Base-by-base conservation (phyloP, 2,329 filamentous ascomycete species). In the Emmonsiellopsis sp. region DNA sequence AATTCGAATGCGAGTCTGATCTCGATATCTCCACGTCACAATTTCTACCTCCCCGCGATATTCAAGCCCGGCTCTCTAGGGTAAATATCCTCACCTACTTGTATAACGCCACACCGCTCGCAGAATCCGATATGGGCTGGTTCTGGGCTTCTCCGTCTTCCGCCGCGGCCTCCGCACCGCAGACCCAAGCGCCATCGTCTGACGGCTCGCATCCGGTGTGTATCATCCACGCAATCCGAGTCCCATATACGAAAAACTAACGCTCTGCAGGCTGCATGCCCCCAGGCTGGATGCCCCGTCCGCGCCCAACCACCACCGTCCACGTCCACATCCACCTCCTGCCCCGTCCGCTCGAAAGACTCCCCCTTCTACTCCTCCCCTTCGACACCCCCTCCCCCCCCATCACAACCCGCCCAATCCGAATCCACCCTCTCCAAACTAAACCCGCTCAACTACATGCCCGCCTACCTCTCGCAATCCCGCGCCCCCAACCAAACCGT, bases 391-490 rank as follows among this genome's bases (percentile, higher is more conserved):
- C 65, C 32, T 66, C 63, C 55, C 62, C 52, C 57, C 62, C 53
- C 65, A 64, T 61, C 62, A 57, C 58, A 59, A 66, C 66, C 58
- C 49, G 61, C 63, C 55, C 63, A 63, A 49, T 61, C 60, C 49
- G 63, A 60, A 36, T 81, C 82, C 0, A 78, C 79, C 40, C 73
- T 84, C 53, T 82, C 83, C n/a, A 84, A 80, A 62, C 73, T 87
- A 43, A 88, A 88, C 62, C 85, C 85, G 5, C 78, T 98, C 51
- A 98, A 98, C 75, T 96, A 92, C 77, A 98, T 98, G 92, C 95
- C 94, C 69, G 78, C 81, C 42, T 82, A 86, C 57, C 77, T 97
- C 45, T 92, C 91, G 6, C 92, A 97, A 72, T 80, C 83, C 33
- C 86, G 81, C 48, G 83, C 88, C 2, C 76, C 82, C 0, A 77